A percentile compares a stretch with the other conserved stretches of the same genome.
Conservation (phyloP, 495 filamentous ascomycete genomes). For the Neurospora sp. region DNA sequence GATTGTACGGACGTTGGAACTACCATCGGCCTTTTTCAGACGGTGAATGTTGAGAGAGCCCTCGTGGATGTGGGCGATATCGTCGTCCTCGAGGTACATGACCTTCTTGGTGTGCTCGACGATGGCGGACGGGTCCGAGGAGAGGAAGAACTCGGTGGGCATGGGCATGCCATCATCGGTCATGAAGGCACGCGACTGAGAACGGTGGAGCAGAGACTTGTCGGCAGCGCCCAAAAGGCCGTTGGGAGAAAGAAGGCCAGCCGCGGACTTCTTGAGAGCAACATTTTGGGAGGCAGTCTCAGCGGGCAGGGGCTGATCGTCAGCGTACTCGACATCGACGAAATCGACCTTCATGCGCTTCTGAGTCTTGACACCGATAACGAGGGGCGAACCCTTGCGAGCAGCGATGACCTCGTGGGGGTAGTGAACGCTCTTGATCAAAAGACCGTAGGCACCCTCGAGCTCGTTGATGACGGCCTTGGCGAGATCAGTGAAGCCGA, state of each 20-base stretch:
- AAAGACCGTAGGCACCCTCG: constrained; percentile 90
- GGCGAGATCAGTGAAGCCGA: constrained; percentile 90
- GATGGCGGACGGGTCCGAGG: constrained; percentile 94
- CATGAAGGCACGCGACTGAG: constrained; percentile 95
- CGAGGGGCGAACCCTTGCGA: constrained; percentile 92
- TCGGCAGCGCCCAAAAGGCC: constrained; percentile 79
- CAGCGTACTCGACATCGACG: constrained; percentile 92
- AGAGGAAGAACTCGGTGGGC: constrained; percentile 98
- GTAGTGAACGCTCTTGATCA: constrained; percentile 97
- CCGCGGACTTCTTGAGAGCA: constrained; percentile 70
- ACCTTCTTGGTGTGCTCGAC: constrained; percentile 99
- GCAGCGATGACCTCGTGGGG: constrained; percentile 97
- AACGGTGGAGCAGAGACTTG: constrained; percentile 94
- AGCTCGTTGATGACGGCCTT: constrained; percentile 98
- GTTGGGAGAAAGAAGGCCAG: constrained; percentile 47
- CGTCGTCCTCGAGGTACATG: constrained; percentile 96
- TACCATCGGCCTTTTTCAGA: constrained; percentile 89
- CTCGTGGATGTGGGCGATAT: constrained; percentile 98
- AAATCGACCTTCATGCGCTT: constrained; percentile 99
- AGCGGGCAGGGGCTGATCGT: constrained; percentile 77
- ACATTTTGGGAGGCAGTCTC: constrained; percentile 95
- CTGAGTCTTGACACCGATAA: constrained; percentile 88
- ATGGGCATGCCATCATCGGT: constrained; percentile 95
- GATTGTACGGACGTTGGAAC: constrained; percentile 91
- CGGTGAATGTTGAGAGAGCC: constrained; percentile 98